Evolutionary conservation across 176 grass and related monocot genomes (phyloP).

Genomic region (Triticum aestivum): IWGSC_CS_RefSeq_v2.1 NC_057797.1:36998842-36999341

Average conservation of each 20-base stretch:
- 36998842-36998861: slow-evolving; percentile 20
- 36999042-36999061: background rate
- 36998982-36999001: background rate
- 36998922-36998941: background rate
- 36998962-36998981: slow-evolving; percentile 5
- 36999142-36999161: background rate
- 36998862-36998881: rapidly evolving
- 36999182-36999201: slow-evolving; percentile 29
- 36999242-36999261: background rate
- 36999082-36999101: background rate
- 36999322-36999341: no score
- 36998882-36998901: background rate
- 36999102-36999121: background rate
- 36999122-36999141: background rate
- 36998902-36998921: slow-evolving; percentile 26
- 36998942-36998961: background rate
- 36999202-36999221: background rate
- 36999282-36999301: no score
- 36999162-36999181: slow-evolving; percentile 19
- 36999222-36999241: background rate
- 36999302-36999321: no score
- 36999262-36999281: background rate
- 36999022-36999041: background rate
- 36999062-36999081: background rate
- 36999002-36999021: background rate